These are phyloP conservation scores for Aspergillus kassunensis DNA, from an alignment of 495 filamentous ascomycete genomes.

Conservation along the genomic window DNA sequence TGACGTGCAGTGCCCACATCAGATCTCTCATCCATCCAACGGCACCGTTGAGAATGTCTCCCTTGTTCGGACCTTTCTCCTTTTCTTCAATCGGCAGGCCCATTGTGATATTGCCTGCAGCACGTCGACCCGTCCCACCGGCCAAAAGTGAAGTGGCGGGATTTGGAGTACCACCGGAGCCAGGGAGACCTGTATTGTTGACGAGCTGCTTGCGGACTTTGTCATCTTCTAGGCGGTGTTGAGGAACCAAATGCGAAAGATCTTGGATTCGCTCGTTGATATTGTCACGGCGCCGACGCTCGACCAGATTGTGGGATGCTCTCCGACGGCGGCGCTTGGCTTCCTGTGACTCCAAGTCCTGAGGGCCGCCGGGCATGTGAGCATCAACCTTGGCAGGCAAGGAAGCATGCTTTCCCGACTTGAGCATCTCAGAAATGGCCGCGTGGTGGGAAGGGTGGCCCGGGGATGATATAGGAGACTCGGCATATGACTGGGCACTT, in stretches of 20 bases:
- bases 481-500: constrained; percentile 72
- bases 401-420: constrained; percentile 65
- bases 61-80: constrained; percentile 98
- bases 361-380: constrained; percentile 44
- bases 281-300: constrained; percentile 90
- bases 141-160: constrained; percentile 83
- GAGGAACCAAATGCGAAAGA: constrained; percentile 85
- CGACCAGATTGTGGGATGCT: constrained; percentile 94
- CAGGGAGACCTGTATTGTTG: constrained; percentile 83
- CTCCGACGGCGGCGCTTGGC: constrained; percentile 85
- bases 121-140: constrained; percentile 76
- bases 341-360: constrained; percentile 72
- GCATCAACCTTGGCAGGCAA: constrained; percentile 64
- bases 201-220: constrained; percentile 92
- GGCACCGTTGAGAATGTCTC: constrained; percentile 94
- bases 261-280: constrained; percentile 99
- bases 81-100: constrained; percentile 93
- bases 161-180: constrained; percentile 66
- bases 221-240: constrained; percentile 92
- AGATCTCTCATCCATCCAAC: constrained; percentile 96
- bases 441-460: constrained; percentile 51
- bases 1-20: constrained; percentile 91
- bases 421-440: constrained; percentile 67
- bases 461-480: constrained; percentile 77
- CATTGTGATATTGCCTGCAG: constrained; percentile 84